Conservation (phyloP, 768 basidiomycete genomes). For the Suillus weaverae region DNA sequence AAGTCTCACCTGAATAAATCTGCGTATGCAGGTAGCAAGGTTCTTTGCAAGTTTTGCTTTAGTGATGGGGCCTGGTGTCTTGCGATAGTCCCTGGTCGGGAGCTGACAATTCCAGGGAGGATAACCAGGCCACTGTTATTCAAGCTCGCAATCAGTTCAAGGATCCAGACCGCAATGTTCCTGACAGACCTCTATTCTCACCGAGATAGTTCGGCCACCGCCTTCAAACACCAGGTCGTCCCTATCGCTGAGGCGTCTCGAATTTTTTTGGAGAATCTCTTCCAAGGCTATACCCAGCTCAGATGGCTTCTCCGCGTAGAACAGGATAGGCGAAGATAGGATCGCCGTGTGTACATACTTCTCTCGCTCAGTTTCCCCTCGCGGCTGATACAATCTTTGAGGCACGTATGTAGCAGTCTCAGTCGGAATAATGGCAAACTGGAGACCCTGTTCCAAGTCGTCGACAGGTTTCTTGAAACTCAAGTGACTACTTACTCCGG, state of each 20-base stretch:
- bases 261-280: conserved; percentile 59
- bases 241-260: conserved; percentile 50
- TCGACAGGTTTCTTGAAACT: background rate
- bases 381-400: conserved; percentile 67
- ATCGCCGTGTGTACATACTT: conserved; percentile 70
- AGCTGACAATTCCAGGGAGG: conserved; percentile 70
- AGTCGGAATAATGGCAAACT: conserved; percentile 23
- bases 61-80: conserved; percentile 71
- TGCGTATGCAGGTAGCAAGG: conserved; percentile 63
- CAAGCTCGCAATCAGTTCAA: conserved; percentile 1
- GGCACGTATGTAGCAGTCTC: conserved; percentile 52
- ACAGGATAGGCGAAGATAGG: conserved; percentile 62
- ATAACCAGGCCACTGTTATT: conserved; percentile 73
- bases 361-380: conserved; percentile 67
- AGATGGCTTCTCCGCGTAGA: conserved; percentile 49
- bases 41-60: conserved; percentile 68
- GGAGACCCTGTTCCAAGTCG: conserved; percentile 14
- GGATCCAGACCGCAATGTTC: background rate
- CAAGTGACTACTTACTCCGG: background rate
- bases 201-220: conserved; percentile 71
- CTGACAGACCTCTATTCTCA: conserved; percentile 61
- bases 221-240: conserved; percentile 63
- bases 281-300: conserved; percentile 61
- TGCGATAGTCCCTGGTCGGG: conserved; percentile 72
- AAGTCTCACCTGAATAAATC: conserved; percentile 55